A percentile compares a stretch with the other conserved stretches of the same genome.
These are phyloP conservation scores for Phanerochaete sordida DNA, from an alignment of 768 basidiomycete genomes.

Conservation along the genomic window DNA sequence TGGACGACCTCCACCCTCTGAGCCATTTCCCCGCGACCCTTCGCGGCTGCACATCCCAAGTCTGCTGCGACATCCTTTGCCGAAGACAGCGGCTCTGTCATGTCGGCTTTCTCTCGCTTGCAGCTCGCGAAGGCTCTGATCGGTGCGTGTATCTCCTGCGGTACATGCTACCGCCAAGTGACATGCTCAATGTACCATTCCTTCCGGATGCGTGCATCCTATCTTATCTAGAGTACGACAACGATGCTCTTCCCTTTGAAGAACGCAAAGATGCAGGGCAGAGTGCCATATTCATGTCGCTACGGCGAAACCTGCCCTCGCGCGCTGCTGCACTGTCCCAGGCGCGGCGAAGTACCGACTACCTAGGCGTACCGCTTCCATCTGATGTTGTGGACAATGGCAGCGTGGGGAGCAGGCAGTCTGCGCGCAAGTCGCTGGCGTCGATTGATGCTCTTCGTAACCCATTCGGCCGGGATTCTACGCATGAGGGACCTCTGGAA, in stretches of 20 bases:
- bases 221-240: constrained; percentile 73
- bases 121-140: constrained; percentile 85
- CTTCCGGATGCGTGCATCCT: background rate
- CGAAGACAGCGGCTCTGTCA: background rate
- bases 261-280: constrained; percentile 67
- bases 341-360: constrained; percentile 55
- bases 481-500: constrained; percentile 43
- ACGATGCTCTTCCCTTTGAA: constrained; percentile 68
- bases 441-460: constrained; percentile 68
- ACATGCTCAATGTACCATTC: background rate
- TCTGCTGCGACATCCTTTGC: background rate
- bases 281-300: constrained; percentile 82
- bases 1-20: too few relatives aligned
- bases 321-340: constrained; percentile 27
- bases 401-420: constrained; percentile 23
- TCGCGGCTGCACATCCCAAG: background rate
- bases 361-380: constrained; percentile 65
- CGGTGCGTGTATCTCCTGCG: constrained; percentile 43
- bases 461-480: constrained; percentile 67
- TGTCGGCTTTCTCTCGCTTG: constrained; percentile 68
- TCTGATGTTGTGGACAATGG: constrained; percentile 38
- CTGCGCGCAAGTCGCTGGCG: constrained; percentile 36
- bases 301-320: constrained; percentile 53
- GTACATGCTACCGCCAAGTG: background rate
- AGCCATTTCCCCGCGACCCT: background rate